A percentile compares a stretch with the other conserved stretches of the same genome.
Conservation (phyloP, 2,329 filamentous ascomycete genomes). For the Cordyceps pruinosa region DNA sequence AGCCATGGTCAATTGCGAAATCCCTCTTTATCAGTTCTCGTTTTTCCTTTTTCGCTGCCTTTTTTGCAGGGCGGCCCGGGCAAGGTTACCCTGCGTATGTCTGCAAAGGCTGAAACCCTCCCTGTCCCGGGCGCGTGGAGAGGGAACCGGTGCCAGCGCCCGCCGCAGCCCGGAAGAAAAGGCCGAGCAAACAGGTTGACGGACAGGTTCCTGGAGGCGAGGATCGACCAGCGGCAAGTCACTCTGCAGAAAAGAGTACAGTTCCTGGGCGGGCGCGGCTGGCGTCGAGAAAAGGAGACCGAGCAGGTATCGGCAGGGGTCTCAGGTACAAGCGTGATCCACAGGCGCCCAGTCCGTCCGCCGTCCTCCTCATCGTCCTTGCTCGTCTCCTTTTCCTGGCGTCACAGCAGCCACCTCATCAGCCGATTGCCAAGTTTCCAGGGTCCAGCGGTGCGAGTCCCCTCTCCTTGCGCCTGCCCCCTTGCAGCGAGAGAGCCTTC, state of each 20-base stretch:
- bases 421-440: background rate
- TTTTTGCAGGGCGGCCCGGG: too few species aligned
- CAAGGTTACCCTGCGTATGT: too few species aligned
- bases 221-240: background rate
- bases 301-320: background rate
- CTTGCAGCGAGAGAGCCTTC: background rate
- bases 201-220: background rate
- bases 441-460: background rate
- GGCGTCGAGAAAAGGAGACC: background rate
- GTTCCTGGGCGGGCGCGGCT: background rate
- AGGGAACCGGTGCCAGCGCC: too few species aligned
- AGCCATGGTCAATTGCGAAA: too few species aligned
- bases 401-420: background rate
- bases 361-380: background rate
- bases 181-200: too few species aligned
- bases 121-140: too few species aligned
- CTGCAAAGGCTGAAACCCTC: too few species aligned
- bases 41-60: too few species aligned
- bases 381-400: slow-evolving; percentile 1
- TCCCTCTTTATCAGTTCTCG: too few species aligned
- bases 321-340: background rate
- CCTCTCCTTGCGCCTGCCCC: background rate
- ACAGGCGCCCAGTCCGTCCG: background rate
- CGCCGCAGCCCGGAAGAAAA: too few species aligned
- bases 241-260: background rate